Base-by-base conservation (phyloP, 129 eudicot species). In the Lonicera japonica region DNA sequence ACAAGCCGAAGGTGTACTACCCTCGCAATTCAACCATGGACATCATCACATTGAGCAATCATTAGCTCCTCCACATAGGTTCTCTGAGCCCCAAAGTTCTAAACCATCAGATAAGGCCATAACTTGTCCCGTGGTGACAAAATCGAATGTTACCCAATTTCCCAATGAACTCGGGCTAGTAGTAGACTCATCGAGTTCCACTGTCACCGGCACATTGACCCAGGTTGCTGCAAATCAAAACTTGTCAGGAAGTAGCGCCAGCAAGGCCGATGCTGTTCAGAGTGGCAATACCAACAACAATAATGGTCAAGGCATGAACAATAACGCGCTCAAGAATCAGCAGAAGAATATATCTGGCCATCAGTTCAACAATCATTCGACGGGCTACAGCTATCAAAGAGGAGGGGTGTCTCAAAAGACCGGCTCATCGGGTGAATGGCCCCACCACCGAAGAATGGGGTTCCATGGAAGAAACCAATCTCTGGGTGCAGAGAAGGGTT, bases 391-490 rank as follows among this genome's bases (percentile, higher is more conserved):
- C 18, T 71, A 75, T 61, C 77, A 61, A 45, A 81, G 82, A 66
- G 86, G 76, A 29, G 76, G 55, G 21, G 21, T 39, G 17, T 54
- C 80, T 38, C 82, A 80, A 11, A 76, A 71, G 61, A 73, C 38
- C 56, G 64, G 57, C 36, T 29, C 77, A 10, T 80, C 74, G 40
- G 67, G 57, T 47, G 86, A 81, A 8, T 77, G 79, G 79, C 63
- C 80, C 38, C 68, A 76, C 38, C 68, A 76, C 34, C 79, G 82
- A n/a, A 77, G 78, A 72, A 69, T 43, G 65, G 82, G 79, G 22
- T 87, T 77, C 70, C 90, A 91, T 54, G 96, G 95, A 64, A 73
- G 89, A 73, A 82, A 75, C 78, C 87, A 80, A 23, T 70, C 94
- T 36, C 16, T 66, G 67, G 85, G 84, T 55, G 50, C 78, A 11